These are phyloP conservation scores for Narthecium ossifragum DNA, from an alignment of 106 monocot species.

Conservation along the genomic window DNA sequence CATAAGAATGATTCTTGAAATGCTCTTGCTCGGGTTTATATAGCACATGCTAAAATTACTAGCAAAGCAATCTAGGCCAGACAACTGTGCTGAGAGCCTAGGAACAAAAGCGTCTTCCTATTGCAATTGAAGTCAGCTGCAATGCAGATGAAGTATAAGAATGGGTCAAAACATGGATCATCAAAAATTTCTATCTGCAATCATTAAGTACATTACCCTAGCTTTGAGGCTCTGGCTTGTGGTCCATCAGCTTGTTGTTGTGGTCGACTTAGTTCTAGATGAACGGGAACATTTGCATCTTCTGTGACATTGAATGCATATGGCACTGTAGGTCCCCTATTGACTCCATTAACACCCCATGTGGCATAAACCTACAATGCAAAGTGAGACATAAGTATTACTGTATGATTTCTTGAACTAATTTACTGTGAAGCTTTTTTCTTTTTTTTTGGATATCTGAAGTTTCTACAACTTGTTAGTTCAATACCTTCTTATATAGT, in stretches of 20 bases:
- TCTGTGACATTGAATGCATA: slow-evolving; percentile 22
- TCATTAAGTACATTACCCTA: slow-evolving; percentile 39
- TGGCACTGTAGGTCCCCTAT: slow-evolving; percentile 13
- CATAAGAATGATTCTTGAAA: too few species aligned
- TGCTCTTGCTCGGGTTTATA: too few species aligned
- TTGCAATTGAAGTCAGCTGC: slow-evolving; percentile 46
- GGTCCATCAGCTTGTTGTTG: slow-evolving; percentile 26
- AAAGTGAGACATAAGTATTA: background rate
- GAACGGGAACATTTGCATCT: slow-evolving; percentile 27
- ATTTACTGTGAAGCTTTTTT: background rate
- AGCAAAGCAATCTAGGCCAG: too few species aligned
- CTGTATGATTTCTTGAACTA: background rate
- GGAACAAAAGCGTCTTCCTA: slow-evolving; percentile 3
- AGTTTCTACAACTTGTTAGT: too few species aligned
- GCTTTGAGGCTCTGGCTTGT: slow-evolving; percentile 28
- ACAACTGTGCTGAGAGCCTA: too few species aligned
- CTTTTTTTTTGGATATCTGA: too few species aligned
- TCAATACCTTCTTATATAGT: slow-evolving; percentile 37
- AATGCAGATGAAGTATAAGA: slow-evolving; percentile 2
- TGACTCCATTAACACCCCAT: slow-evolving; percentile 23
- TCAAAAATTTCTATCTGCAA: background rate
- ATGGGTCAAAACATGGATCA: background rate
- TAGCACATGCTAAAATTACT: too few species aligned
- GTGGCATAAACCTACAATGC: slow-evolving; percentile 40
- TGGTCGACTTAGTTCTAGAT: slow-evolving; percentile 57